These are phyloP conservation scores for Haplosporangium sp. DNA, from an alignment of 371 early-diverging fungal genomes.

Conservation along the genomic window DNA sequence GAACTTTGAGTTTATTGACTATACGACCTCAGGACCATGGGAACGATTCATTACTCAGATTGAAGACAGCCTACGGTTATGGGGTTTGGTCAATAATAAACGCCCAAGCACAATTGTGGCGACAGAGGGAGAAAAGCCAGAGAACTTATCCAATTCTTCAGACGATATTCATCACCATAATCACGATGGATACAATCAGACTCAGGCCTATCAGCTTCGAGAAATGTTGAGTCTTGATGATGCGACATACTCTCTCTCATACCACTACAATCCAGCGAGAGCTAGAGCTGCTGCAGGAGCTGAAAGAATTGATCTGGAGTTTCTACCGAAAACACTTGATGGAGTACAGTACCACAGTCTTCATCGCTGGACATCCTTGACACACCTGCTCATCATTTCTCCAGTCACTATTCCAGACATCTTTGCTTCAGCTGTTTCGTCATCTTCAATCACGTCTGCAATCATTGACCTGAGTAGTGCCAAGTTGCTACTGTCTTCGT, in stretches of 20 bases:
- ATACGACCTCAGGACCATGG: conserved; percentile 54
- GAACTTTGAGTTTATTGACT: conserved; percentile 57
- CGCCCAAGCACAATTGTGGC: conserved; percentile 9
- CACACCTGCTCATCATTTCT: conserved; percentile 49
- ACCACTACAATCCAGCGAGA: conserved; percentile 52
- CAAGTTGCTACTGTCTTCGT: conserved; percentile 77
- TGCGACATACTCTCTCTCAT: conserved; percentile 47
- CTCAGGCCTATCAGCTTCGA: conserved; percentile 24
- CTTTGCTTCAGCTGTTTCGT: conserved; percentile 34
- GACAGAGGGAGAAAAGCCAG: no score
- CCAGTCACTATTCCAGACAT: conserved; percentile 56
- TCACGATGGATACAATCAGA: neutral
- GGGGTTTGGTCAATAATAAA: conserved; percentile 37
- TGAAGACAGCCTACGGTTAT: conserved; percentile 43
- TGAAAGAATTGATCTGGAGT: conserved; percentile 42
- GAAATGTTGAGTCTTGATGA: conserved; percentile 52
- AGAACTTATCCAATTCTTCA: neutral
- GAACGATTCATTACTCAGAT: conserved; percentile 55
- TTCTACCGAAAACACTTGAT: conserved; percentile 33
- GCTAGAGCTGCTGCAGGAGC: conserved; percentile 24
- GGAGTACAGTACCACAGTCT: conserved; percentile 39
- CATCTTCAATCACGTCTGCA: conserved; percentile 45
- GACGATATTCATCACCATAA: neutral
- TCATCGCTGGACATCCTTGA: conserved; percentile 53
- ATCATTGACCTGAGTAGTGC: conserved; percentile 73